Percentiles rank a stretch among this genome's conserved stretches.
Evolutionary conservation across 2,329 filamentous ascomycete genomes (phyloP).

Genomic region (Aspergillus carbonarius): DNA sequence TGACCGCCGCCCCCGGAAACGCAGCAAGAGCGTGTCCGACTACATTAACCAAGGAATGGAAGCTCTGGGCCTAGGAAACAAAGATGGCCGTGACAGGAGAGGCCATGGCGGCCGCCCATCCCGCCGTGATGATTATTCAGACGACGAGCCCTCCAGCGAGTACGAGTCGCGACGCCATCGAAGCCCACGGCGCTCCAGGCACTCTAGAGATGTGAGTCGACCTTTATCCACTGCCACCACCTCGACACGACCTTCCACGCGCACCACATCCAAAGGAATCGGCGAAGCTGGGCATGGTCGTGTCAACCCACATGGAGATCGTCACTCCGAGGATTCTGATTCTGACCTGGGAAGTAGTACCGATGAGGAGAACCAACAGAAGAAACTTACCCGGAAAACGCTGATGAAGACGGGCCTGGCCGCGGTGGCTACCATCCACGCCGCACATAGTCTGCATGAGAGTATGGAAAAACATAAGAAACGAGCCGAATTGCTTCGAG

Average conservation of each 20-base stretch:
- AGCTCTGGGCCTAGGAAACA: constrained; percentile 44
- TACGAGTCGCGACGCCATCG: constrained; percentile 32
- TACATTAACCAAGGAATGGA: constrained; percentile 47
- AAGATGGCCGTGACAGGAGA: constrained; percentile 26
- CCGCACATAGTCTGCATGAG: constrained; percentile 63
- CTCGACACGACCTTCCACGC: constrained; percentile 23
- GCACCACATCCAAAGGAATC: constrained; percentile 23
- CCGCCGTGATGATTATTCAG: constrained; percentile 38
- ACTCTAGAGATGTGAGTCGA: constrained; percentile 48
- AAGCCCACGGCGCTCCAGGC: constrained; percentile 30
- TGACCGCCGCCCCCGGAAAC: constrained; percentile 47
- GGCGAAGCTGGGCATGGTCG: constrained; percentile 15
- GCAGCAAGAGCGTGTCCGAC: constrained; percentile 48
- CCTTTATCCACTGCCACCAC: constrained; percentile 26
- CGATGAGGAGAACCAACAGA: constrained; percentile 62
- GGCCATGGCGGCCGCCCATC: constrained; percentile 30
- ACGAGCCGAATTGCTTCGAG: constrained; percentile 58
- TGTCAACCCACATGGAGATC: constrained; percentile 9
- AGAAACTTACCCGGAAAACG: constrained; percentile 67
- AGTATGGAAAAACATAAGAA: constrained; percentile 64
- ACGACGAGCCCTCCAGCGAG: constrained; percentile 40
- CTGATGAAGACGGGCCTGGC: constrained; percentile 65
- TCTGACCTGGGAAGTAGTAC: constrained; percentile 57
- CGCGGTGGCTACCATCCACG: constrained; percentile 68
- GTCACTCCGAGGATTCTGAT: constrained; percentile 39